phyloP scores from a whole-genome alignment of 192 early-diverging fungal species.

The Coemansia sp. region DNA sequence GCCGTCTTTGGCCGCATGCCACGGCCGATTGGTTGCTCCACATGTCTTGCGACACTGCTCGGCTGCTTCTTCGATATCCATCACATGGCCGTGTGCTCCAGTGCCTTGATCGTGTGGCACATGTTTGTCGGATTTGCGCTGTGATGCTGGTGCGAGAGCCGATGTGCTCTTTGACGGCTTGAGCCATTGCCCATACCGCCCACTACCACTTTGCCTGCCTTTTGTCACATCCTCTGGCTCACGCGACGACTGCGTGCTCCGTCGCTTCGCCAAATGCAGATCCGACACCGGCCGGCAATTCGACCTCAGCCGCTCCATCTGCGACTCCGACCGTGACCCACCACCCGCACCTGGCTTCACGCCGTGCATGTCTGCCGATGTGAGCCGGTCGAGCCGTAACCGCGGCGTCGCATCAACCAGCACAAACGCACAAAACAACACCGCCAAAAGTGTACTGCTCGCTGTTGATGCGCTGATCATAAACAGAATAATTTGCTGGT shows the following conservation, averaged over 20 bases:
- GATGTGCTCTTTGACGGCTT: conserved; percentile 25
- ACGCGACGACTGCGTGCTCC: conserved; percentile 5
- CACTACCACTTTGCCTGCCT: too few relatives aligned
- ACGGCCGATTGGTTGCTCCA: conserved; percentile 7
- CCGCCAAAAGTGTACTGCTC: conserved; percentile 57
- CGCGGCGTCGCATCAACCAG: conserved; percentile 30
- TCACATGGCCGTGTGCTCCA: too few relatives aligned
- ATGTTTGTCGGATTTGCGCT: too few relatives aligned
- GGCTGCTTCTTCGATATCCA: conserved; percentile 42
- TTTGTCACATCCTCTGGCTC: background rate
- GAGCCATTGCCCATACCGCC: background rate
- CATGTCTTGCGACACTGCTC: conserved; percentile 23
- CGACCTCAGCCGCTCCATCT: conserved; percentile 30
- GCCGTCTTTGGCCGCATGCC: conserved; percentile 23
- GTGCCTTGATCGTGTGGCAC: too few relatives aligned
- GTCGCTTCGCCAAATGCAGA: conserved; percentile 13
- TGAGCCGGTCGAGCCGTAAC: conserved; percentile 36
- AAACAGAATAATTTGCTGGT: conserved; percentile 84
- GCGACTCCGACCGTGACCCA: conserved; percentile 2
- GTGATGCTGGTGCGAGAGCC: background rate
- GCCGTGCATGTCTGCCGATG: conserved; percentile 59
- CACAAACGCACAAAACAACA: conserved; percentile 42
- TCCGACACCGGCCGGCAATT: conserved; percentile 43
- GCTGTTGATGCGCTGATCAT: conserved; percentile 75
- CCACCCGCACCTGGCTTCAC: conserved; percentile 50